These are phyloP conservation scores for Aspergillus calidoustus DNA, from an alignment of 2,329 filamentous ascomycete species.

Conservation along the genomic window DNA sequence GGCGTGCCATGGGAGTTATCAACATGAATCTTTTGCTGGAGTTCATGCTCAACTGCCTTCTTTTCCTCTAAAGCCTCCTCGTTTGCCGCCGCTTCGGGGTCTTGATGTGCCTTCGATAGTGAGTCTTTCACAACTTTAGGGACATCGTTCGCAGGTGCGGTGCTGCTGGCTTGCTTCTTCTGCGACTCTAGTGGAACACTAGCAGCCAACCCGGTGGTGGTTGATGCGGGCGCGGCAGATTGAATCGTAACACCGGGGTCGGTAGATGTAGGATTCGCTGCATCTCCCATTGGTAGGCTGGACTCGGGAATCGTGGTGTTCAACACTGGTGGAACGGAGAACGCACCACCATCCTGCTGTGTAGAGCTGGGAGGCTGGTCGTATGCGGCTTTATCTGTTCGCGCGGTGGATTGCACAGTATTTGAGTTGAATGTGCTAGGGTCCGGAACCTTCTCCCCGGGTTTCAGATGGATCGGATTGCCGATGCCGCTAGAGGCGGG, in stretches of 20 bases:
- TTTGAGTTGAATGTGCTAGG: constrained; percentile 66
- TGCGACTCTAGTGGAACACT: constrained; percentile 49
- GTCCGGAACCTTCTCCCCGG: constrained; percentile 81
- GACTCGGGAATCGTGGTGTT: constrained; percentile 79
- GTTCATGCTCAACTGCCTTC: constrained; percentile 72
- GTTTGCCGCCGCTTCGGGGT: constrained; percentile 73
- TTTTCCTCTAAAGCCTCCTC: constrained; percentile 74
- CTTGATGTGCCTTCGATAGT: constrained; percentile 56
- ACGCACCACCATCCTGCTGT: constrained; percentile 45
- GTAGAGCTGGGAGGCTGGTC: constrained; percentile 68
- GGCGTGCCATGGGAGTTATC: constrained; percentile 45
- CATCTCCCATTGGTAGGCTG: constrained; percentile 70
- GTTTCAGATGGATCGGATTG: constrained; percentile 79
- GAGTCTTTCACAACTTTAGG: constrained; percentile 53
- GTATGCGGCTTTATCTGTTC: constrained; percentile 82
- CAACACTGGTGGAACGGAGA: constrained; percentile 60
- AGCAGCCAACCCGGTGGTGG: constrained; percentile 51
- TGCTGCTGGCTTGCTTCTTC: constrained; percentile 28
- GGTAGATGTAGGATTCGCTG: constrained; percentile 42
- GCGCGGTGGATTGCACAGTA: constrained; percentile 69
- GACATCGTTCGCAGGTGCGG: constrained; percentile 36
- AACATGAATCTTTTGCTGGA: constrained; percentile 58
- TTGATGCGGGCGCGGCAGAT: constrained; percentile 55
- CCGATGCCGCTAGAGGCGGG: constrained; percentile 63
- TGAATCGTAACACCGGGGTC: constrained; percentile 59